phyloP scores from a whole-genome alignment of 1,284 basidiomycete genomes.

The Phlebopus sp. region DNA sequence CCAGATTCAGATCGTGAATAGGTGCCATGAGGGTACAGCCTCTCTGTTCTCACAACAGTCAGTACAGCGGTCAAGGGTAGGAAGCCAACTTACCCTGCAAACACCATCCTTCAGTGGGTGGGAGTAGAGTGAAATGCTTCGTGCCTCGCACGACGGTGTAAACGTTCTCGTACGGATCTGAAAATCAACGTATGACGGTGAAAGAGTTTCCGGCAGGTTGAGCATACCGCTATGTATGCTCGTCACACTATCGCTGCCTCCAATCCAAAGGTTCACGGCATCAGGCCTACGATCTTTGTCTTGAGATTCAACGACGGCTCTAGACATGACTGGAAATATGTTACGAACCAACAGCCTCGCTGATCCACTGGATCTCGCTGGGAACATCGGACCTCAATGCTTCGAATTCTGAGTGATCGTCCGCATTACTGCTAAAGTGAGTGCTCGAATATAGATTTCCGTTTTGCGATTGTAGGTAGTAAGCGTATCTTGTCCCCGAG shows the following conservation, averaged over 20 bases:
- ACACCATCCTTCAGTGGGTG: slow-evolving; percentile 84
- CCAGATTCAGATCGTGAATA: slow-evolving; percentile 46
- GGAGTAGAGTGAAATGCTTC: slow-evolving; percentile 83
- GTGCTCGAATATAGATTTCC: slow-evolving; percentile 71
- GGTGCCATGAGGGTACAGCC: slow-evolving; percentile 65
- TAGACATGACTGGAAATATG: neutral
- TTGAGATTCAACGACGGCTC: slow-evolving; percentile 2
- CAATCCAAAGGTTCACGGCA: slow-evolving; percentile 92
- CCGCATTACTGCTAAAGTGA: slow-evolving; percentile 37
- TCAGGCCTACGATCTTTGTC: slow-evolving; percentile 65
- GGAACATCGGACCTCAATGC: slow-evolving; percentile 62
- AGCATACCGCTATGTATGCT: slow-evolving; percentile 78
- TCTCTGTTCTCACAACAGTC: slow-evolving; percentile 44
- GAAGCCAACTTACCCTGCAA: slow-evolving; percentile 57
- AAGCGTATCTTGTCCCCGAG: slow-evolving; percentile 35
- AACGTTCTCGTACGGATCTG: slow-evolving; percentile 91
- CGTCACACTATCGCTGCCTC: slow-evolving; percentile 71
- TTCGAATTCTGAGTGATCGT: slow-evolving; percentile 56
- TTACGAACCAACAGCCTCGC: slow-evolving; percentile 69
- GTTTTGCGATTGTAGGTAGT: slow-evolving; percentile 89
- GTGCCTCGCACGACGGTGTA: slow-evolving; percentile 82
- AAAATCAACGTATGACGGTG: slow-evolving; percentile 10
- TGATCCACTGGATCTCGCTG: slow-evolving; percentile 69
- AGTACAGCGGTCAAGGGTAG: neutral
- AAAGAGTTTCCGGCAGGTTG: neutral